Evolutionary conservation across 208 protist species (phyloP).

Genomic region (Trypanosoma melophagium): DNA sequence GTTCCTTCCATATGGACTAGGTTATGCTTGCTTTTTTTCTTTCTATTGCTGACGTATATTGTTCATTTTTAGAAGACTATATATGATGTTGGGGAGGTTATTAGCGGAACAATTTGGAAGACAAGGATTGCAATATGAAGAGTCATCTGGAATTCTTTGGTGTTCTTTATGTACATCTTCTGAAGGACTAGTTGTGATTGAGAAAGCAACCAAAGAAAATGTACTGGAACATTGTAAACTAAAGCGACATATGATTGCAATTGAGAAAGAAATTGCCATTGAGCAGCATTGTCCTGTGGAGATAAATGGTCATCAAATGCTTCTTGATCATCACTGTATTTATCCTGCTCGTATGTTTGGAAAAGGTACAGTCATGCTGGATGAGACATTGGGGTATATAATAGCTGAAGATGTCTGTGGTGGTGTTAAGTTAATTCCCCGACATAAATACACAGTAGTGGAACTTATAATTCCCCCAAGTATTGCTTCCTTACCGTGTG

Average conservation of each 20-base stretch:
- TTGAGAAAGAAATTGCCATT: constrained; percentile 31
- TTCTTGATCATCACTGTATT: constrained; percentile 81
- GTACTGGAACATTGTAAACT: constrained; percentile 58
- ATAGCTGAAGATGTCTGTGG: constrained; percentile 75
- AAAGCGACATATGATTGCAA: constrained; percentile 51
- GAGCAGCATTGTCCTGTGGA: constrained; percentile 69
- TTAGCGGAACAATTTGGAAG: constrained; percentile 35
- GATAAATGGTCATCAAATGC: constrained; percentile 60
- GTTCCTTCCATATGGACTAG: neutral
- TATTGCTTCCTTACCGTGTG: constrained; percentile 1
- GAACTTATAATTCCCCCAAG: constrained; percentile 61
- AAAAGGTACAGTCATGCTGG: constrained; percentile 55
- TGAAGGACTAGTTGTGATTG: constrained; percentile 28
- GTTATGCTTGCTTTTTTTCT: neutral
- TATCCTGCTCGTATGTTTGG: constrained; percentile 74
- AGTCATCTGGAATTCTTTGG: constrained; percentile 24
- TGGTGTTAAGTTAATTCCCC: constrained; percentile 71
- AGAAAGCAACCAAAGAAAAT: constrained; percentile 9
- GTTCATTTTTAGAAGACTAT: constrained; percentile 14
- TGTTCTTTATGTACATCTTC: constrained; percentile 39
- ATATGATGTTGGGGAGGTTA: constrained; percentile 5
- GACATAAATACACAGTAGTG: constrained; percentile 65
- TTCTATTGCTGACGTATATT: neutral
- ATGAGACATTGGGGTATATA: constrained; percentile 68
- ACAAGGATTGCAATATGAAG: constrained; percentile 38